Base-by-base conservation (phyloP, 2,329 filamentous ascomycete genomes). In the Ophiocordyceps unilateralis region DNA sequence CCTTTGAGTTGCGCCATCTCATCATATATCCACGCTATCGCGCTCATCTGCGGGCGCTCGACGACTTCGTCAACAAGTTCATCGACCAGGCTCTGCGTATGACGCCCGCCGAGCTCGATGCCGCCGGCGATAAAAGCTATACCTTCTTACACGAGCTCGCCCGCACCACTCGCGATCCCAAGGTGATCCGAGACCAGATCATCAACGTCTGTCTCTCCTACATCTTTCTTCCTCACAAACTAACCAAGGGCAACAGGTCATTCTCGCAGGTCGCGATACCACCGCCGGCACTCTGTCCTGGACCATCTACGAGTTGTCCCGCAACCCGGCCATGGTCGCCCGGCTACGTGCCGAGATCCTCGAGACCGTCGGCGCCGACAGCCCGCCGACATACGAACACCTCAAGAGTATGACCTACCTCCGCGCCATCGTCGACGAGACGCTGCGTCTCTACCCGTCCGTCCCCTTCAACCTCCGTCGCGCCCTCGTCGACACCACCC, bases 361-460 rank as follows among this genome's bases (percentile, higher is more conserved):
- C 22, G 57, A 70, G 2, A 66, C 67, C 0, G 72, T 94, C 5
- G 87, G 87, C 2, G 58, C 71, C 7, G 64, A 74, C 14, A 61
- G 69, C 6, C 62, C 68, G 4, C 79, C 80, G 0, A 86, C 81
- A 0, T 94, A 93, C 58, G 71, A 76, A 12, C 75, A 94, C 55
- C 69, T 94, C 46, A 94, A 93, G 67, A 71, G 71, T 49, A 93
- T 94, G 86, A 81, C 82, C 53, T 94, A 89, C 58, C 73, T 91
- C 45, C 67, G 76, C 59, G 68, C 79, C 51, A 64, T 82, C 41
- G 70, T 93, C 52, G 81, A 84, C 62, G 85, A 93, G 63, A 83
- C 76, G 0, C 71, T 88, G 46, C 78, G 85, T 14, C 61, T 89
- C 11, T 86, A 89, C 58, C 84, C 84, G 1, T 70, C 76, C 14